Base-by-base conservation (phyloP, 768 basidiomycete genomes). In the Naganishia onofrii region DNA sequence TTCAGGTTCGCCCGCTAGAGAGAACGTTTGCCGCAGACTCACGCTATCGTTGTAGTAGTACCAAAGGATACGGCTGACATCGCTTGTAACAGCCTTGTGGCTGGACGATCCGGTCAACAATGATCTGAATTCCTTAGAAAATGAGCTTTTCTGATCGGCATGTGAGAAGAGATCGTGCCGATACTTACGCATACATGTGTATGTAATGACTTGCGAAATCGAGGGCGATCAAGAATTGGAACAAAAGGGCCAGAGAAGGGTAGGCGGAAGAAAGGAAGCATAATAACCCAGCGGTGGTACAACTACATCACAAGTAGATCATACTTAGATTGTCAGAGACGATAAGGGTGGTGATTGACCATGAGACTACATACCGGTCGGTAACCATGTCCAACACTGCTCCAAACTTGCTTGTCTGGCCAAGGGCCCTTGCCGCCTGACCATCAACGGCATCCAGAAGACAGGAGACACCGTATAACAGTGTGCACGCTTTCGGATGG, bases 361-460 rank as follows among this genome's bases (percentile, higher is more conserved):
- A 53, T 3, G 52, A 4, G 54, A 29, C 21, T 15, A 53, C 55
- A 73, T 73, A 95, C 93, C 95, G 84, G 81, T 99, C 96, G 7
- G 96, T 98, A 51, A 99, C 95, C 96, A 99, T 99, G 82, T 99
- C 96, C 76, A 99, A 83, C 53, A 98, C 95, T 3, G 93, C 93
- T 28, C 96, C 96, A 81, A 98, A 97, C 83, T 95, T 94, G 67
- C 91, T 93, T 6, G 92, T 90, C 82, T 99, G 94, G 13, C 88
- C 88, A 51, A 96, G 83, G 0, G 88, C 87, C 55, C 96, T 85
- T 15, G 96, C 96, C 10, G 90, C 94, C 77, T 90, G 88, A 2
- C 96, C 96, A 73, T 98, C 96, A 32, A 94, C 89, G 19, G 93
- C 96, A 77, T 99, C 96, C 74, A 99, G 84, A 52, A 99, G 85